Conservation (phyloP, 257 asterid genomes). For the Anisodus acutangulus region DNA sequence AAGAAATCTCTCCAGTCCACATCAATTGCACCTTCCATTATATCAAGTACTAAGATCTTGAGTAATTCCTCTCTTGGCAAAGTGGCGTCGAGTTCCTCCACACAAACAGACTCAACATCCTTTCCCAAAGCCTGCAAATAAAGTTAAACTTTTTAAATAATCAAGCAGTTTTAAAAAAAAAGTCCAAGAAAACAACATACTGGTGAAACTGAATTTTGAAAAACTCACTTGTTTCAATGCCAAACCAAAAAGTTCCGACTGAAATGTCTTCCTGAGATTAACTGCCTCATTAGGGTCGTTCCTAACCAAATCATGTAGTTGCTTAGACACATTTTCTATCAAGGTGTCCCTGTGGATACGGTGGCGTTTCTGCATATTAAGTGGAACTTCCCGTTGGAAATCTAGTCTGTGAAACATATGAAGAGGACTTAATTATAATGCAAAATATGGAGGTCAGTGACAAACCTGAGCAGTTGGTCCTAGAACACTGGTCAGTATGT, state of each 20-base stretch:
- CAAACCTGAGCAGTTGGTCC: slow-evolving; percentile 84
- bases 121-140: slow-evolving; percentile 63
- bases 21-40: slow-evolving; percentile 88
- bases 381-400: background rate
- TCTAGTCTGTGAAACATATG: background rate
- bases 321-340: slow-evolving; percentile 49
- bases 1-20: slow-evolving; percentile 99
- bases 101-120: slow-evolving; percentile 64
- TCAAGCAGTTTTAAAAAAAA: too few species aligned
- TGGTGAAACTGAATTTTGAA: background rate
- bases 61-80: slow-evolving; percentile 59
- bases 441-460: background rate
- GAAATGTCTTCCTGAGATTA: slow-evolving; percentile 67
- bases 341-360: slow-evolving; percentile 64
- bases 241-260: slow-evolving; percentile 74
- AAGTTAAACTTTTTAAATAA: background rate
- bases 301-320: slow-evolving; percentile 47
- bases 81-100: slow-evolving; percentile 60
- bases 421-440: background rate
- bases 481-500: slow-evolving; percentile 62
- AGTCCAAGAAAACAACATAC: background rate
- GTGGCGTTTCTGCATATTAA: slow-evolving; percentile 63
- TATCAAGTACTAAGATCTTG: slow-evolving; percentile 62
- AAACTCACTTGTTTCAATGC: slow-evolving; percentile 69
- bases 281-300: slow-evolving; percentile 58